Percentiles rank a stretch among this genome's conserved stretches.
These are phyloP conservation scores for Spinacia oleracea DNA, from an alignment of 179 eudicot genomes.

Conservation along the genomic window DNA sequence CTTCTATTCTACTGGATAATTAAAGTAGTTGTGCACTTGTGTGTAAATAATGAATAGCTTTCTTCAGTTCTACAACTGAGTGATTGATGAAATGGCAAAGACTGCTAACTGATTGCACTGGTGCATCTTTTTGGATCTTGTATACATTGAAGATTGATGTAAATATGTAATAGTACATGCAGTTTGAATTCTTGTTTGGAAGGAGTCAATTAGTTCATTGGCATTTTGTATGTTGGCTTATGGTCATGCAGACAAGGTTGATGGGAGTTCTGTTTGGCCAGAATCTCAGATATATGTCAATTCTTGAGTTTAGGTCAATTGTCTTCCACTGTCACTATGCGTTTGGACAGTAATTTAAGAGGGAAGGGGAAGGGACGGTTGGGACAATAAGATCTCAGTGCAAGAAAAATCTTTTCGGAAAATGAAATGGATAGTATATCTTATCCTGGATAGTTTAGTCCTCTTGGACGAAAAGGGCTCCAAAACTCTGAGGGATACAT, in stretches of 20 bases:
- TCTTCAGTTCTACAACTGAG: background rate
- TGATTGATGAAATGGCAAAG: constrained; percentile 5
- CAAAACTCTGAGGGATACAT: background rate
- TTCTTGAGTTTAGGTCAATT: constrained; percentile 1
- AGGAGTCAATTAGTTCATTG: background rate
- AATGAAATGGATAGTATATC: background rate
- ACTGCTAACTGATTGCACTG: background rate
- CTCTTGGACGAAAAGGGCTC: background rate
- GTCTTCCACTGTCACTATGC: background rate
- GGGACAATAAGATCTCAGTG: background rate
- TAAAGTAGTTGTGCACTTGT: background rate
- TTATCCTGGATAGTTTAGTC: background rate
- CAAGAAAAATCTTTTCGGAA: background rate
- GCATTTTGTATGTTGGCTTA: background rate
- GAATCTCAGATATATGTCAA: background rate
- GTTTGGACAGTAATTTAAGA: background rate
- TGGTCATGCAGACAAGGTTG: background rate
- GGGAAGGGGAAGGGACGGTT: background rate
- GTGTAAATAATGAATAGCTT: background rate
- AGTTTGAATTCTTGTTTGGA: background rate
- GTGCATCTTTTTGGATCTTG: background rate
- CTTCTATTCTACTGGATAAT: too few relatives aligned
- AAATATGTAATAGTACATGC: background rate
- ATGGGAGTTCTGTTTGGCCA: background rate
- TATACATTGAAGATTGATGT: background rate